Conservation (phyloP, 768 basidiomycete species). For the Kwoniella shandongensis region DNA sequence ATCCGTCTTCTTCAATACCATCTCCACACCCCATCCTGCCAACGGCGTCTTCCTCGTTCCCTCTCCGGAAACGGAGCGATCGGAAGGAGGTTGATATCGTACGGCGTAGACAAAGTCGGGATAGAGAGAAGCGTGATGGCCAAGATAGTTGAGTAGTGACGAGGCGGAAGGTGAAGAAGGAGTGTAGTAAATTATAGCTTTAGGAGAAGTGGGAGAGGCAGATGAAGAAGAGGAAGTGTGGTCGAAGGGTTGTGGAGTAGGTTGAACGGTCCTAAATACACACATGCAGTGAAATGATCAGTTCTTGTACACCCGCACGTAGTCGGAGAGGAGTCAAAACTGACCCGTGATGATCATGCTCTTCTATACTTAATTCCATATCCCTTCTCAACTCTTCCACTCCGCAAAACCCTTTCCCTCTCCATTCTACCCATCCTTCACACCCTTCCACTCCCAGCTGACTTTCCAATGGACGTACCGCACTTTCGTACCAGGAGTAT, state of each 20-base stretch:
- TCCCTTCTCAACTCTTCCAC: constrained; percentile 41
- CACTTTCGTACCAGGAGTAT: constrained; percentile 66
- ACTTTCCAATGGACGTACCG: constrained; percentile 22
- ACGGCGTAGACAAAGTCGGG: constrained; percentile 71
- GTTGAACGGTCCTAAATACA: constrained; percentile 15
- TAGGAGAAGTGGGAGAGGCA: constrained; percentile 59
- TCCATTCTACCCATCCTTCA: constrained; percentile 52
- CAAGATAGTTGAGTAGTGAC: constrained; percentile 65
- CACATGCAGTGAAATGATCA: constrained; percentile 24
- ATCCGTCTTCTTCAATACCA: constrained; percentile 96
- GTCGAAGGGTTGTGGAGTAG: constrained; percentile 46
- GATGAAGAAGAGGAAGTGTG: constrained; percentile 56
- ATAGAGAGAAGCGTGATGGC: constrained; percentile 57
- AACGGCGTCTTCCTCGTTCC: constrained; percentile 53
- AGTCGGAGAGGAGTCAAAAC: not conserved
- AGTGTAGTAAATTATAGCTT: constrained; percentile 74
- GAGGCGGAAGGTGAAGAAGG: constrained; percentile 69
- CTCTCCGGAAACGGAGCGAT: constrained; percentile 21
- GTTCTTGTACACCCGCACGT: not conserved
- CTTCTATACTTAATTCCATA: constrained; percentile 47
- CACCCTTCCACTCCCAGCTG: constrained; percentile 36
- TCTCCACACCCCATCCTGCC: constrained; percentile 84
- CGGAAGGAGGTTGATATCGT: constrained; percentile 62
- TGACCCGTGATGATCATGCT: constrained; percentile 24
- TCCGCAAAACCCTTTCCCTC: constrained; percentile 46